Base-by-base conservation (phyloP, 1,284 basidiomycete genomes). In the Pseudozyma thailandica region DNA sequence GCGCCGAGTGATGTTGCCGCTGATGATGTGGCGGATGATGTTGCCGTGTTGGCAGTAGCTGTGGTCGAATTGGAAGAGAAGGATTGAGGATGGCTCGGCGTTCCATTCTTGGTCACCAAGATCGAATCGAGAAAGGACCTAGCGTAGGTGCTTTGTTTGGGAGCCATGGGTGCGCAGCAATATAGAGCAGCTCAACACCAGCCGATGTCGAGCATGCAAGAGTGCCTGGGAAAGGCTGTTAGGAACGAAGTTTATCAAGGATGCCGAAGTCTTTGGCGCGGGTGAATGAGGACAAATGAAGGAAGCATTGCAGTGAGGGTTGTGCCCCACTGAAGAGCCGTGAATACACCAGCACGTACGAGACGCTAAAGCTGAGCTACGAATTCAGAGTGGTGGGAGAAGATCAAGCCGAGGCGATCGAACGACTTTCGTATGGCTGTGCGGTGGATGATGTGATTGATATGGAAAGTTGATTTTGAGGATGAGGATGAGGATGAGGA, bases 231-330 rank as follows among this genome's bases (percentile, higher is more conserved):
- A n/a, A n/a, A n/a, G n/a, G n/a, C n/a, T 5, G n/a, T 46, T 20
- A 30, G 20, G 16, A 39, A 27, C 21, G n/a, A 31, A 41, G 20
- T 12, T 30, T 15, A 47, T 61, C 51, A 71, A 57, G 60, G 52
- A 23, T 60, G 68, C 68, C 68, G 68, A 60, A 71, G 60, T 53
- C 68, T 57, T 47, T 60, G 61, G 68, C 68, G 68, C 50, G 53
- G 61, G 39, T 57, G 68, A 21, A 41, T 28, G 37, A 6, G 53
- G n/a, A 50, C 38, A 38, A 53, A 54, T 42, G 60, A 50, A 31
- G 50, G 42, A 49, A 50, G 68, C 68, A 71, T 71, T 42, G 68
- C 66, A 59, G 51, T 47, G 38, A 58, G 47, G 58, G 28, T 43
- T 4, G 8, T 16, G 49, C 53, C 52, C 16, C 44, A 30, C 46